A percentile compares a stretch with the other conserved stretches of the same genome.
Evolutionary conservation across 768 basidiomycete genomes (phyloP).

Genomic region (Hortiboletus flavorubellus): DNA sequence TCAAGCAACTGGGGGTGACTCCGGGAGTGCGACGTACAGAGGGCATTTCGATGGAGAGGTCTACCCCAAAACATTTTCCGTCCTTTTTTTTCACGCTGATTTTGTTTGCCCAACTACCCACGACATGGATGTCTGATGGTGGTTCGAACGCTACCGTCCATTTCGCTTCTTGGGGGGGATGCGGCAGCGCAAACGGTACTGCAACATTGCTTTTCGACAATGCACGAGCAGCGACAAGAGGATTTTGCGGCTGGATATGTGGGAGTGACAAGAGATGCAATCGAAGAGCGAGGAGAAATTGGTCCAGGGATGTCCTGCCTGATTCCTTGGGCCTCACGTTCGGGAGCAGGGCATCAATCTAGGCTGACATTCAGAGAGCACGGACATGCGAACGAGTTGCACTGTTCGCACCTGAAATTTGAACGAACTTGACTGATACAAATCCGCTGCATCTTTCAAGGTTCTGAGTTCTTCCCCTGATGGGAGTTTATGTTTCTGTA

Average conservation of each 20-base stretch:
- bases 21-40: constrained; percentile 43
- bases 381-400: background rate
- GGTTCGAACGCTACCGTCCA: constrained; percentile 85
- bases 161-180: constrained; percentile 74
- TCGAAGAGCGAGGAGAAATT: constrained; percentile 67
- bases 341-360: constrained; percentile 81
- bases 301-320: constrained; percentile 56
- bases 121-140: constrained; percentile 72
- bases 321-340: constrained; percentile 64
- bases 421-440: constrained; percentile 78
- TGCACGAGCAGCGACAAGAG: constrained; percentile 57
- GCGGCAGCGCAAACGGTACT: constrained; percentile 67
- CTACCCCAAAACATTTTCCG: constrained; percentile 61
- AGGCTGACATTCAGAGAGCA: constrained; percentile 10
- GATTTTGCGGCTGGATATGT: constrained; percentile 55
- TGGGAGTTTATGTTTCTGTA: constrained; percentile 46
- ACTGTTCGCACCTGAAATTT: constrained; percentile 67
- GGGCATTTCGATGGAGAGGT: constrained; percentile 87
- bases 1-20: background rate
- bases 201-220: constrained; percentile 53
- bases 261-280: constrained; percentile 59
- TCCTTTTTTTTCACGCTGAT: constrained; percentile 71
- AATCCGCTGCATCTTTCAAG: constrained; percentile 70
- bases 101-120: constrained; percentile 86
- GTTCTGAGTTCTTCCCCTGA: constrained; percentile 66